Conservation (phyloP, 108 stramenopile species). For the Nitzschia putrida region DNA sequence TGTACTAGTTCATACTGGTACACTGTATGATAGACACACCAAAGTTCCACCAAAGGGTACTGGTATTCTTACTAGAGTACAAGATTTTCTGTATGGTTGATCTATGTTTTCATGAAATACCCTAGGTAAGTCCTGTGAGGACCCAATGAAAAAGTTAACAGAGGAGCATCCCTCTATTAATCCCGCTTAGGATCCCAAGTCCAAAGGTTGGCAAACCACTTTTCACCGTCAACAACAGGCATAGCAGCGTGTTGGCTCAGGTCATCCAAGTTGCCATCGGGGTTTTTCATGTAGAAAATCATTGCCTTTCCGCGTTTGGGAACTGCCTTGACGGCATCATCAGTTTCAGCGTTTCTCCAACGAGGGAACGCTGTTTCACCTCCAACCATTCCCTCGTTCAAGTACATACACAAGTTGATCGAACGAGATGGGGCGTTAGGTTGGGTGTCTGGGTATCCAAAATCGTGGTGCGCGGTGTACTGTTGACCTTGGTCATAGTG, state of each 20-base stretch:
- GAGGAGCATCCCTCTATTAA: neutral
- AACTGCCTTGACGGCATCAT: slow-evolving; percentile 29
- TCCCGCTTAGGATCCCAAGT: slow-evolving; percentile 44
- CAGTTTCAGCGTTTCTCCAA: slow-evolving; percentile 43
- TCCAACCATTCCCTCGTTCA: slow-evolving; percentile 52
- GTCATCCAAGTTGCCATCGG: slow-evolving; percentile 81
- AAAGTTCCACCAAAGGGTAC: too few species aligned
- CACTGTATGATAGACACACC: too few species aligned
- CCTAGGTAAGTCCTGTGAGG: neutral
- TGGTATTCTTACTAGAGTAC: too few species aligned
- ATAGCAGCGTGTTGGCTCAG: slow-evolving; percentile 66
- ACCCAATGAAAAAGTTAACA: neutral
- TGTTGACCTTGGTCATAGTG: slow-evolving; percentile 48
- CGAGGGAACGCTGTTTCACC: slow-evolving; percentile 60
- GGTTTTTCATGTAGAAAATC: slow-evolving; percentile 63
- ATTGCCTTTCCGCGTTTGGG: slow-evolving; percentile 56
- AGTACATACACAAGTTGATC: slow-evolving; percentile 67
- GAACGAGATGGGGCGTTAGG: slow-evolving; percentile 37
- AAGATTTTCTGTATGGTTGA: neutral
- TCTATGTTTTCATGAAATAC: neutral
- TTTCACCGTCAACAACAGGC: slow-evolving; percentile 57
- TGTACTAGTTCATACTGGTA: too few species aligned
- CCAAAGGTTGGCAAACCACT: slow-evolving; percentile 64
- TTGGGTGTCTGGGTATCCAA: slow-evolving; percentile 40
- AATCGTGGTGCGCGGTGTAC: slow-evolving; percentile 61